A percentile compares a stretch with the other conserved stretches of the same genome.
Conservation (phyloP, 352 stramenopile species). For the Globisporangium acanthophoron region DNA sequence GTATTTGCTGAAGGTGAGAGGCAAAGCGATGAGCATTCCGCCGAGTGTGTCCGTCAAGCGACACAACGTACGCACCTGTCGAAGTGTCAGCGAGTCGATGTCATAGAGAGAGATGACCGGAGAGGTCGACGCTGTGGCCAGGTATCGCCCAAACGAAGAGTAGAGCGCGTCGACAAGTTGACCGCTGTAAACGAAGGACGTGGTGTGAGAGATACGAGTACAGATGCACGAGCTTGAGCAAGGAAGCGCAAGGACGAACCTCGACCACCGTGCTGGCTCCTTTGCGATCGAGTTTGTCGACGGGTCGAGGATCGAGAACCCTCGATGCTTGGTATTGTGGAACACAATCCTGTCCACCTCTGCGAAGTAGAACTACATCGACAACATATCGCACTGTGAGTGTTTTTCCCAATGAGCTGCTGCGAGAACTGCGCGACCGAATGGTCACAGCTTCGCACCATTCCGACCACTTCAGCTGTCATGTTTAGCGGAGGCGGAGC, state of each 20-base stretch:
- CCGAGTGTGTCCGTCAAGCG: too few relatives aligned
- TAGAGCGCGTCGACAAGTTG: constrained; percentile 41
- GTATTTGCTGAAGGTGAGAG: constrained; percentile 36
- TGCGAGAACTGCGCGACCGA: not conserved
- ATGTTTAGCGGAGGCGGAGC: constrained; percentile 23
- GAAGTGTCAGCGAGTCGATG: constrained; percentile 34
- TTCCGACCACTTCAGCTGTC: constrained; percentile 33
- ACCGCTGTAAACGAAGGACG: not conserved
- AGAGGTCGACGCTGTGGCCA: constrained; percentile 42
- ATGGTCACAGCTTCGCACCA: constrained; percentile 19
- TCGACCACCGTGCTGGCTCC: not conserved
- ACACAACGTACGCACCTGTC: constrained; percentile 21
- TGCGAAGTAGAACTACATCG: constrained; percentile 24
- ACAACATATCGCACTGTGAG: not conserved
- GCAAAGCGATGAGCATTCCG: too few relatives aligned
- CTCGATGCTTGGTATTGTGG: constrained; percentile 21
- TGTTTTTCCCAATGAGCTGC: not conserved
- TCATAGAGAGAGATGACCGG: constrained; percentile 53
- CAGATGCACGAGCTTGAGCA: not conserved
- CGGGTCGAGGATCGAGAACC: constrained; percentile 36
- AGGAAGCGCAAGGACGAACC: not conserved
- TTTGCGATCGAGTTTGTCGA: constrained; percentile 15
- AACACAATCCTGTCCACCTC: constrained; percentile 36
- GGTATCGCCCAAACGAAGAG: constrained; percentile 29
- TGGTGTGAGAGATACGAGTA: not conserved